Evolutionary conservation across 2,329 filamentous ascomycete species (phyloP), one percentile per base, ranked within the genome.

Genomic region (Botrytis deweyae): DNA sequence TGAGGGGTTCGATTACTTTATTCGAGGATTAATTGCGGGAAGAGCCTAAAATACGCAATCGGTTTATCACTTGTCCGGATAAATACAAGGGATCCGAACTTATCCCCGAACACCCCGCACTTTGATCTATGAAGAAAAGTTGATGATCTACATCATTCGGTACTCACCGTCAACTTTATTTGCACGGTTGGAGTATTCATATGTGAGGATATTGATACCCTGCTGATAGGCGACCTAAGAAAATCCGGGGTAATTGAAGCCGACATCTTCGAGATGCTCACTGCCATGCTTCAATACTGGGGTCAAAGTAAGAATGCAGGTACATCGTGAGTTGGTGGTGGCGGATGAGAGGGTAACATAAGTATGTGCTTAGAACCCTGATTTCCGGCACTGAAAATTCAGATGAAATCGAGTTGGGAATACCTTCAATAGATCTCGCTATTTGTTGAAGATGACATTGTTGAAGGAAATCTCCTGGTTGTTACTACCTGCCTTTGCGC

Each of bases 211-310:
- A 10, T 16, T 46, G 4, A 10, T 36, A 44, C 18, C 29, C 20
- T 33, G 40, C 20, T 33, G 29, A 61, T 9, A 25, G 38, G 62
- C 3, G 22, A 18, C 18, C 16, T 22, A 4, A n/a, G 52, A 14
- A 64, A 58, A 59, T 44, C 46, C 70, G 70, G 62, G 62, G 62
- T 46, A 67, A 67, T 67, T 67, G 62, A 22, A 20, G 18, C 62
- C 70, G 70, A 58, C 33, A 72, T 36, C 44, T n/a, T 49, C n/a
- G 18, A 38, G n/a, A 64, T 67, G 16, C 46, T 55, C 44, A 33
- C 42, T 38, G 40, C 16, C 44, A 64, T 71, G 58, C 58, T 63
- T 4, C 40, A 58, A 12, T 9, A 36, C 29, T 12, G 14, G 38
- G 46, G n/a, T 16, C 16, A n/a, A 40, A 7, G 29, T 66, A 38